A percentile compares a stretch with the other conserved stretches of the same genome.
These are phyloP conservation scores for Telopea speciosissima DNA, from an alignment of 177 flowering plant genomes.

Conservation along the genomic window DNA sequence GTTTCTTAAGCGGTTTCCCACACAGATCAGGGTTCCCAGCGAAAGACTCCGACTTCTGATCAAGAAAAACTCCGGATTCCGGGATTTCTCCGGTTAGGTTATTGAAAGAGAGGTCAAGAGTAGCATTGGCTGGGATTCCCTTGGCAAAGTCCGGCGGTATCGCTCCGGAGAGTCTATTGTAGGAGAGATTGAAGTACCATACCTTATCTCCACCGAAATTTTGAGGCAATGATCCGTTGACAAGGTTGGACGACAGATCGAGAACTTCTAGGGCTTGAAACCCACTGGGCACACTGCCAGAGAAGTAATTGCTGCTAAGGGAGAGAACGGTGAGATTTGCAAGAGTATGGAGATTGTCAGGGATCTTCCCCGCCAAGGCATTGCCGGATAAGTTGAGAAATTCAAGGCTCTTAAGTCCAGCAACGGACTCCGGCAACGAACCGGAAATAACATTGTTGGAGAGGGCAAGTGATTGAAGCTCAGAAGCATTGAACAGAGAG, in stretches of 20 bases:
- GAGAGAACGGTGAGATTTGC: slow-evolving; percentile 50
- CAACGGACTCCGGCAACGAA: slow-evolving; percentile 39
- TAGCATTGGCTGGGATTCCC: slow-evolving; percentile 47
- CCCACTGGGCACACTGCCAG: slow-evolving; percentile 46
- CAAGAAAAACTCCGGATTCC: slow-evolving; percentile 24
- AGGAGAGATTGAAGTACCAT: slow-evolving; percentile 61
- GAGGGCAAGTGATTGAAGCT: slow-evolving; percentile 52
- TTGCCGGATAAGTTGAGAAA: slow-evolving; percentile 70
- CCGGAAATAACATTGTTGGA: slow-evolving; percentile 73
- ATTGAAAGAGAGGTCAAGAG: slow-evolving; percentile 74
- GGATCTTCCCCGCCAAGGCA: slow-evolving; percentile 66
- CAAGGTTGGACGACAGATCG: slow-evolving; percentile 48
- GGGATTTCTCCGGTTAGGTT: slow-evolving; percentile 71
- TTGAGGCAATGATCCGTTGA: slow-evolving; percentile 59
- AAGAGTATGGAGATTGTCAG: slow-evolving; percentile 35
- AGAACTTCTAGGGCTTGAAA: slow-evolving; percentile 32
- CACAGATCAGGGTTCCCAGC: slow-evolving; percentile 63
- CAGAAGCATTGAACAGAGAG: slow-evolving; percentile 47
- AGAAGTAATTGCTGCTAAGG: slow-evolving; percentile 55
- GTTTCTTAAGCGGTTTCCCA: slow-evolving; percentile 61
- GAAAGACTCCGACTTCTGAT: slow-evolving; percentile 47
- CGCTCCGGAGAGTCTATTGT: slow-evolving; percentile 60
- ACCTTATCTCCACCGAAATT: slow-evolving; percentile 47
- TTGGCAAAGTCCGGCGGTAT: slow-evolving; percentile 46
- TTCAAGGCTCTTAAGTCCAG: slow-evolving; percentile 28